Evolutionary conservation across 2,329 filamentous ascomycete species (phyloP), one percentile per base, ranked within the genome.

Genomic region (Cytospora mali): DNA sequence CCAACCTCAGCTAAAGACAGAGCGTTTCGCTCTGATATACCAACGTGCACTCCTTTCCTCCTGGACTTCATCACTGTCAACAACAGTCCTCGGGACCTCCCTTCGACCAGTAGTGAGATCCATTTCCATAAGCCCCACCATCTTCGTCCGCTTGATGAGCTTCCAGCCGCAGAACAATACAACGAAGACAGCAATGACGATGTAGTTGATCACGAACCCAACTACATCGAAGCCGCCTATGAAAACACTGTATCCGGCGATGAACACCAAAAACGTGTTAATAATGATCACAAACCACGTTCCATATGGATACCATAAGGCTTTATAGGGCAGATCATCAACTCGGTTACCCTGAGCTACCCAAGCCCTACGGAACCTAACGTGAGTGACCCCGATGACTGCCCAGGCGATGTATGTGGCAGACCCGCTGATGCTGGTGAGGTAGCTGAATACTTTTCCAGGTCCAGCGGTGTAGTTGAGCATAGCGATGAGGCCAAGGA

Each of bases 151-250:
- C 61, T 75, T 71, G 62, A 70, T 73, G 11, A 81, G 63, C 66
- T 84, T 84, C 69, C 80, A 84, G 0, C 72, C 74, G 21, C 79
- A 63, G 39, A 76, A 79, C 27, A 82, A 76, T 2, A 80, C 61
- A 1, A 74, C 72, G 62, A 84, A 84, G 2, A 84, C 70, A 1
- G 80, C 80, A 1, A 85, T 66, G 67, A 85, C 75, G 58, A 84
- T 81, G 67, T 85, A 86, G 64, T 81, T 82, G 56, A 83, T 77
- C 31, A 86, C 80, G 67, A 85, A 85, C 10, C 74, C 75, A 1
- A 78, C 78, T 0, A 77, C 75, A 33, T 76, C 77, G 66, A 82
- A 85, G 0, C 80, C 81, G 49, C 75, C 76, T 58, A 85, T 66
- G 58, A 78, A 81, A 2, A 80, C 81, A 6, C 78, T 79, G 71